Conservation (phyloP, 305 asterid genomes). For the Ajuga reptans region DNA sequence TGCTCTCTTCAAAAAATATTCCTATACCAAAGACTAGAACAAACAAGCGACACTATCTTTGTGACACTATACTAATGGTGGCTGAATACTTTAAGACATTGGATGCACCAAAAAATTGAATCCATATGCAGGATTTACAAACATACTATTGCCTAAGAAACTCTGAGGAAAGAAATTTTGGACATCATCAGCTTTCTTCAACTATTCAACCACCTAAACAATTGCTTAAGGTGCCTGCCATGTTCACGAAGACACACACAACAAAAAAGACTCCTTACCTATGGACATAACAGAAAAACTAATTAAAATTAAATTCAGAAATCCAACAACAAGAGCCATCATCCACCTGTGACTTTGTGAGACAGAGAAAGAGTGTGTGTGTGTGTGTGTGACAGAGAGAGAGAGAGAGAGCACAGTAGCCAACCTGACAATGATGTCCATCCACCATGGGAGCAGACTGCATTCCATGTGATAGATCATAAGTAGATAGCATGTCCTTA, state of each 20-base stretch:
- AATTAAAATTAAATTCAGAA: background rate
- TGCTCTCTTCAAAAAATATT: background rate
- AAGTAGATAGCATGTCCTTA: slow-evolving; percentile 60
- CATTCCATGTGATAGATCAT: slow-evolving; percentile 53
- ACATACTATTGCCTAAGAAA: background rate
- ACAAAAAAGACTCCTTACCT: background rate
- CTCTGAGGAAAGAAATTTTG: background rate
- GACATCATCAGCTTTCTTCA: background rate
- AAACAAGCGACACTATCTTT: too few species aligned
- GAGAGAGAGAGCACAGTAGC: slow-evolving; percentile 9
- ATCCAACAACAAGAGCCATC: background rate
- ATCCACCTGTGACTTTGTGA: background rate
- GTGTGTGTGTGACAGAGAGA: background rate
- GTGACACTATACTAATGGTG: background rate
- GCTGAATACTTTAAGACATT: background rate
- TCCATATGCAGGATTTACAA: background rate
- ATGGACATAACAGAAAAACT: background rate
- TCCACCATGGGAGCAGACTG: slow-evolving; percentile 48
- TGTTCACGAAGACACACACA: background rate
- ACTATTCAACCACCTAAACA: slow-evolving; percentile 3
- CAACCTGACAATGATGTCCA: slow-evolving; percentile 70
- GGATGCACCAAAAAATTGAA: background rate
- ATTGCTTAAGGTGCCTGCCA: background rate
- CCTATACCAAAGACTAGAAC: too few species aligned
- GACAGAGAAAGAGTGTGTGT: background rate